phyloP scores from a whole-genome alignment of 176 grass and related monocot species.

The Alloteropsis semialata region DNA sequence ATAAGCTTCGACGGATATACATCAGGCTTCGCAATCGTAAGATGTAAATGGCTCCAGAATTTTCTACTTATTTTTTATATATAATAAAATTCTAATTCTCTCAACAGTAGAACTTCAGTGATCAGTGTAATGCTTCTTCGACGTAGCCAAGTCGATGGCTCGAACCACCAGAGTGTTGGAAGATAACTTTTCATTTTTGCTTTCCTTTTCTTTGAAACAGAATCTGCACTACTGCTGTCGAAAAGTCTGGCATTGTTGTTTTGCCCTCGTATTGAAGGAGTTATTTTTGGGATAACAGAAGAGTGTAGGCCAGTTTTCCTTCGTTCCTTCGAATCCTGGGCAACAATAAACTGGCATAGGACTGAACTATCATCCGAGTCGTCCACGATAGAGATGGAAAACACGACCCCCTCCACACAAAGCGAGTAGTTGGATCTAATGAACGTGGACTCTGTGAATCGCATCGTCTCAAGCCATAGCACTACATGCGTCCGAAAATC shows the following conservation, averaged over 20 bases:
- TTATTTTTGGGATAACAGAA: too few species aligned
- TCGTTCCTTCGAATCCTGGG: neutral
- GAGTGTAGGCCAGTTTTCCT: neutral
- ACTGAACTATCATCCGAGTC: neutral
- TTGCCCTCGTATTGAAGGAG: neutral
- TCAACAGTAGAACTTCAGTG: neutral
- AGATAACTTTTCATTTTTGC: neutral
- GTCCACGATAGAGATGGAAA: neutral
- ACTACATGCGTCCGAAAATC: neutral
- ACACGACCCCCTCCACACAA: neutral
- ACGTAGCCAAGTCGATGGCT: neutral
- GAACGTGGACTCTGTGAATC: neutral
- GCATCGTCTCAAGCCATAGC: neutral
- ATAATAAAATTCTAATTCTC: neutral
- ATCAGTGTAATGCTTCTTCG: neutral
- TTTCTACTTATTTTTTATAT: neutral
- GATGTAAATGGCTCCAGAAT: conserved; percentile 6
- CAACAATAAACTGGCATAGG: neutral
- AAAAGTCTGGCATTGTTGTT: neutral
- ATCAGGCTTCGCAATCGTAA: neutral
- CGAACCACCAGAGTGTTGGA: neutral
- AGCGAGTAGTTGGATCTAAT: neutral
- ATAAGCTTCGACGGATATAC: neutral
- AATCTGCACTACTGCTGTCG: neutral
- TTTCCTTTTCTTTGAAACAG: too few species aligned